Base-by-base conservation (phyloP, 2,329 filamentous ascomycete species). In the Dendrostoma leiphaemia region DNA sequence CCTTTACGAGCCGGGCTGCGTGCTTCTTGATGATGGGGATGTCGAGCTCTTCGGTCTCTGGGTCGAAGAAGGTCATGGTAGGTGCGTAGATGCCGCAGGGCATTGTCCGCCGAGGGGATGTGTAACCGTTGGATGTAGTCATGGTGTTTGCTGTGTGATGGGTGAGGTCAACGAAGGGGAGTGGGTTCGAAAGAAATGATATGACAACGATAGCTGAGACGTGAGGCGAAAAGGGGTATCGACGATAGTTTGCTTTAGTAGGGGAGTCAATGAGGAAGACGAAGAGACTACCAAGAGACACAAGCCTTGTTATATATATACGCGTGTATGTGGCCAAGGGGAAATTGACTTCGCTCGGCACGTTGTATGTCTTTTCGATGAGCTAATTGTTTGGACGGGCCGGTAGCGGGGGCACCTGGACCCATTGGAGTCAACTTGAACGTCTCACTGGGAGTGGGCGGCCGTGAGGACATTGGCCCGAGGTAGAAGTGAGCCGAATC, bases 21-120 rank as follows among this genome's bases (percentile, higher is more conserved):
- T 96, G 91, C 67, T 82, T 87, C 72, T 90, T 89, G 74, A 94
- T 89, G 56, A 82, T 82, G 32, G 88, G 79, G 60, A 92, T 84
- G 67, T 96, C 91, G 64, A 96, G 80, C 46, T 94, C 89, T 73
- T 96, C 91, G 43, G 89, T 94, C 60, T 86, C 81, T 6, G 87
- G 80, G 72, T 93, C 78, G 77, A 96, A 96, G 71, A 96, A 95
- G 65, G 90, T 95, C 85, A 94, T 90, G 57, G 89, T 93, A 24
- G 91, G 91, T 57, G 89, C 89, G 71, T 94, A 95, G 69, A 94
- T 91, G 68, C 90, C 90, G 65, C 87, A 86, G 41, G 88, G 87
- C 52, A 95, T 82, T 60, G 86, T 79, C 55, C 80, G 74, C 58
- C 74, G 74, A 17, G 71, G 60, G 59, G 71, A 67, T 56, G 67